A percentile compares a stretch with the other conserved stretches of the same genome.
phyloP scores from a whole-genome alignment of 2,329 filamentous ascomycete genomes.

The Phialocephala sp. region DNA sequence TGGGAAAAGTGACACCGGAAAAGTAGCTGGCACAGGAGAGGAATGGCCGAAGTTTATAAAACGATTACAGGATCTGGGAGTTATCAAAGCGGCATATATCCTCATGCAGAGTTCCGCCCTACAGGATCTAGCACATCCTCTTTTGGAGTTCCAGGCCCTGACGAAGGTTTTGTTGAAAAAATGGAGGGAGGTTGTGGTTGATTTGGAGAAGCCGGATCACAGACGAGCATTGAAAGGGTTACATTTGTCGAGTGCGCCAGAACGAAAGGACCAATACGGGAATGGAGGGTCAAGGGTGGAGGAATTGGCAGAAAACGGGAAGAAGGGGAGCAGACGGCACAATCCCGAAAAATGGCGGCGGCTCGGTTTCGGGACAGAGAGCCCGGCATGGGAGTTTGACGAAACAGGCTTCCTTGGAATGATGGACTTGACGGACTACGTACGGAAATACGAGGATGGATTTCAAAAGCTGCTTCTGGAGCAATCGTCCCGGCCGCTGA shows the following conservation, averaged over 20 bases:
- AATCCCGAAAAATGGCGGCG: slow-evolving; percentile 93
- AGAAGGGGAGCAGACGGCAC: slow-evolving; percentile 71
- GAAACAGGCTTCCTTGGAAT: slow-evolving; percentile 88
- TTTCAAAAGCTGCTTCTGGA: slow-evolving; percentile 93
- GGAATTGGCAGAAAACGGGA: slow-evolving; percentile 46
- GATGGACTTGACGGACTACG: slow-evolving; percentile 97
- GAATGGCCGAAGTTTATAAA: slow-evolving; percentile 98
- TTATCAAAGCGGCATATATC: slow-evolving; percentile 89
- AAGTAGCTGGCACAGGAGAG: slow-evolving; percentile 52
- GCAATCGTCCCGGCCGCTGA: slow-evolving; percentile 74
- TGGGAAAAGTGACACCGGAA: slow-evolving; percentile 49
- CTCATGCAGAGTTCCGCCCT: slow-evolving; percentile 94
- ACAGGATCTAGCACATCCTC: slow-evolving; percentile 86
- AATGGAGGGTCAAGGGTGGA: slow-evolving; percentile 38
- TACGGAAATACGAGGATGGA: slow-evolving; percentile 86
- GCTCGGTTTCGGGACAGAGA: slow-evolving; percentile 90
- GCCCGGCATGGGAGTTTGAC: slow-evolving; percentile 84
- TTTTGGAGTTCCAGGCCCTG: slow-evolving; percentile 91
- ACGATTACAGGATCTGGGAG: slow-evolving; percentile 85
- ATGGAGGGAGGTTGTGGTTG: slow-evolving; percentile 85
- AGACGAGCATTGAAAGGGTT: slow-evolving; percentile 77
- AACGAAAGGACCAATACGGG: slow-evolving; percentile 51
- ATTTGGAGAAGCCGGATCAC: slow-evolving; percentile 87
- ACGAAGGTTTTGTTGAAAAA: slow-evolving; percentile 87
- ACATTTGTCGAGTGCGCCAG: slow-evolving; percentile 80